Base-by-base conservation (phyloP, 495 filamentous ascomycete genomes). In the Aspergillus avenaceus region DNA sequence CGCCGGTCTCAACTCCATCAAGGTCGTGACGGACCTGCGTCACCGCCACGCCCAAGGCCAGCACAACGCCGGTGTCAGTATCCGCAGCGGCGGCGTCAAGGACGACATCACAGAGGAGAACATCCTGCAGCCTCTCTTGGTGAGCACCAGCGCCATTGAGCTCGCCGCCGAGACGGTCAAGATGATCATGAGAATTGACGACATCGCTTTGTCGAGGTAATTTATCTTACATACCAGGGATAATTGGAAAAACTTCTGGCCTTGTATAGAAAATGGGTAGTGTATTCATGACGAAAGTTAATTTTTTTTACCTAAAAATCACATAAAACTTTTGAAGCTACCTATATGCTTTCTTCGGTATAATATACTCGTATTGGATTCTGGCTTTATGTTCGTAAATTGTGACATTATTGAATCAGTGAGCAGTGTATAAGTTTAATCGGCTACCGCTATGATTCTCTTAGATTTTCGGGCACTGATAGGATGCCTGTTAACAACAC, bases 171-270 rank as follows among this genome's bases (percentile, higher is more conserved):
- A 98, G 78, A 97, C 93, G 49, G 91, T 96, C 56, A 98, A 97
- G 81, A 95, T 97, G 90, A 86, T 97, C 71, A 80, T 97, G 72
- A 84, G 91, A 73, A 96, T 97, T 73, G 91, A 96, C 71, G 91
- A 97, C 70, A 92, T 95, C 70, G 88, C 87, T 43, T 69, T 87
- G 60, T 82, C 80, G 60, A 67, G 81, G 65, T 84, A 73, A 66
- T 38, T 23, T 41, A 21, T 24, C n/a, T n/a, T n/a, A n/a, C n/a
- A n/a, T n/a, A 29, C 12, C 26, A 12, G 36, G 36, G 25, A 19
- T 9, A 41, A n/a, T 18, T 21, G 9, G 23, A 51, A 36, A 41
- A 31, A 37, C n/a, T n/a, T n/a, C n/a, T 24, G 44, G 53, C 38
- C 50, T 24, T 24, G 23, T 52, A 59, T 55, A 53, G 54, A 52